Conservation (phyloP, 441 rosid genomes). For the Pelargonium fulgidum region DNA sequence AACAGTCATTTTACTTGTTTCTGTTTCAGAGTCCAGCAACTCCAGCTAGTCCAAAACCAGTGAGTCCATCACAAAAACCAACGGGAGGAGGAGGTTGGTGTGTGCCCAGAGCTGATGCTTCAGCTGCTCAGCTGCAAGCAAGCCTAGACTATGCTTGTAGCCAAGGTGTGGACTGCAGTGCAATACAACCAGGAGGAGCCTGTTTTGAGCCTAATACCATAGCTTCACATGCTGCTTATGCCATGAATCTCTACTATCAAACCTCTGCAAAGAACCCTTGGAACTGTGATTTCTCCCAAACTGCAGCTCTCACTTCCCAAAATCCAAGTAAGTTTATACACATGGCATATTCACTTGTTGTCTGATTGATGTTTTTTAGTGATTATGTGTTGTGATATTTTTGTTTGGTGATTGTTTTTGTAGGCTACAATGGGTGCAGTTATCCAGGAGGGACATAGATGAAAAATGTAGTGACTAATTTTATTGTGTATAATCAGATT, state of each 20-base stretch:
- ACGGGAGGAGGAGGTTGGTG: conserved; percentile 43
- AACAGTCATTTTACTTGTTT: too few species aligned
- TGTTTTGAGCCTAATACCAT: conserved; percentile 62
- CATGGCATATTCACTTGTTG: too few species aligned
- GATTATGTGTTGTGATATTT: too few species aligned
- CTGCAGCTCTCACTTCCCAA: conserved; percentile 22
- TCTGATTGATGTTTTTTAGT: too few species aligned
- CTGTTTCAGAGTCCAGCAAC: too few species aligned
- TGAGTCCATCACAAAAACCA: conserved; percentile 24
- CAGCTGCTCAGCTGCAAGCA: conserved; percentile 51
- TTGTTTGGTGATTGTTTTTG: too few species aligned
- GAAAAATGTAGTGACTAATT: not conserved
- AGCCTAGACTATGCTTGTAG: conserved; percentile 63
- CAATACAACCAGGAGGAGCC: conserved; percentile 57
- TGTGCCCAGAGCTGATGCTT: conserved; percentile 46
- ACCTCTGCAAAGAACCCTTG: conserved; percentile 29
- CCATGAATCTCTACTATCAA: conserved; percentile 68
- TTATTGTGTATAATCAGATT: too few species aligned
- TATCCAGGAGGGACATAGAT: not conserved
- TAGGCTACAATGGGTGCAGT: too few species aligned
- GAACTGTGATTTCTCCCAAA: conserved; percentile 53
- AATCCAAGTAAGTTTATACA: conserved; percentile 64
- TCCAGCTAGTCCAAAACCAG: conserved; percentile 22
- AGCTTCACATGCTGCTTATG: conserved; percentile 56
- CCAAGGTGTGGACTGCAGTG: conserved; percentile 50